A percentile compares a stretch with the other conserved stretches of the same genome.
Evolutionary conservation across 2,329 filamentous ascomycete species (phyloP).

Genomic region (Hypoxylon sp.): DNA sequence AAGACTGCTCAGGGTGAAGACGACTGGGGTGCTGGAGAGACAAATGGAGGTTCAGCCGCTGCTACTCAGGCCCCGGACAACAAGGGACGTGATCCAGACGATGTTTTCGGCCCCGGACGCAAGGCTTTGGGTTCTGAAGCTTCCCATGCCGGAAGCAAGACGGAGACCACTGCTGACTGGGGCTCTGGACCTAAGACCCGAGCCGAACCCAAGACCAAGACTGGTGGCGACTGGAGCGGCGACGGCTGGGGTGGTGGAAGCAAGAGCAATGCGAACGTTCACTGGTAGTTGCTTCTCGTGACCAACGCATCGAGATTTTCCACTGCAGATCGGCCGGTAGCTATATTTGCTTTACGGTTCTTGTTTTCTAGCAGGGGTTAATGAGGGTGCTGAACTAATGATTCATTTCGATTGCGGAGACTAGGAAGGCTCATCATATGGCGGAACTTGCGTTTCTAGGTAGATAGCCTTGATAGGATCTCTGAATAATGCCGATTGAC

Average conservation of each 20-base stretch:
- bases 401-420: slow-evolving; percentile 1
- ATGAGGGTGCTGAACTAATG: slow-evolving; percentile 8
- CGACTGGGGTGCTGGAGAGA: slow-evolving; percentile 7
- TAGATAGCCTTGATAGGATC: slow-evolving; percentile 32
- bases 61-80: background rate
- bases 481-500: slow-evolving; percentile 18
- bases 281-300: background rate
- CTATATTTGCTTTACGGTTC: slow-evolving; percentile 8
- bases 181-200: background rate
- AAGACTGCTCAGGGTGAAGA: slow-evolving; percentile 45
- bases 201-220: background rate
- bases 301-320: background rate
- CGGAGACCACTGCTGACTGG: background rate
- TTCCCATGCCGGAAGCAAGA: background rate
- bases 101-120: background rate
- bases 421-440: slow-evolving; percentile 8
- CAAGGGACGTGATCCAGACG: background rate
- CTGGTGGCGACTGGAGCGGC: background rate
- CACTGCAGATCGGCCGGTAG: background rate
- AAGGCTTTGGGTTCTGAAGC: background rate
- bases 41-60: background rate
- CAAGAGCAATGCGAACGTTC: background rate
- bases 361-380: background rate
- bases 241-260: slow-evolving; percentile 1
- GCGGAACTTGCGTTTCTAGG: slow-evolving; percentile 23